Percentiles rank a stretch among this genome's conserved stretches.
These are phyloP conservation scores for Fusarium buxicola DNA, from an alignment of 2,329 filamentous ascomycete species.

Conservation along the genomic window DNA sequence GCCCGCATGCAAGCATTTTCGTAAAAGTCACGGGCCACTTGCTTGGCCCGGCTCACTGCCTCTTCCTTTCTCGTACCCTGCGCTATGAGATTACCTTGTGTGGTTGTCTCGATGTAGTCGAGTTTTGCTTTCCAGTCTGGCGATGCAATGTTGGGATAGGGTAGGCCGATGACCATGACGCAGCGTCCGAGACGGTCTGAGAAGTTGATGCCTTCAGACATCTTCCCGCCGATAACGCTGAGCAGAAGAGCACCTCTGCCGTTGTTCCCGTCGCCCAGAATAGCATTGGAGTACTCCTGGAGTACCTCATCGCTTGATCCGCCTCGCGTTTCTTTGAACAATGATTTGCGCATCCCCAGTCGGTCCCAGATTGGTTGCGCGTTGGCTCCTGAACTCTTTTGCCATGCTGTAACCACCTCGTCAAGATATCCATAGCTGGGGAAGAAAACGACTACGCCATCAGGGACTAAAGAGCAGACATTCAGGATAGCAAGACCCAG, in stretches of 20 bases:
- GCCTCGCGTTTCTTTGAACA: slow-evolving; percentile 70
- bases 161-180: slow-evolving; percentile 90
- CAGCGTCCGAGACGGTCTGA: slow-evolving; percentile 89
- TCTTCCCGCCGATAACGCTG: slow-evolving; percentile 91
- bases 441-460: slow-evolving; percentile 95
- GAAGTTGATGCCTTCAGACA: slow-evolving; percentile 99
- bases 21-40: slow-evolving; percentile 81
- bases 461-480: slow-evolving; percentile 79
- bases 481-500: slow-evolving; percentile 80
- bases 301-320: slow-evolving; percentile 76
- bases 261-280: slow-evolving; percentile 60
- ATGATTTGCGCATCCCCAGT: slow-evolving; percentile 67
- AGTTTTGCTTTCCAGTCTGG: slow-evolving; percentile 95
- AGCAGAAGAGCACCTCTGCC: slow-evolving; percentile 80
- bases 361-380: slow-evolving; percentile 67
- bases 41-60: slow-evolving; percentile 56
- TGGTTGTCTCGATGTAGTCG: slow-evolving; percentile 80
- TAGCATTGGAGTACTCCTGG: slow-evolving; percentile 75
- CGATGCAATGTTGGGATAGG: slow-evolving; percentile 90
- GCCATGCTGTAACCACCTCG: slow-evolving; percentile 75
- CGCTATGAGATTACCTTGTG: slow-evolving; percentile 51
- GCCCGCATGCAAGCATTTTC: slow-evolving; percentile 97
- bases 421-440: slow-evolving; percentile 94
- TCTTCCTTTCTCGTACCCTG: slow-evolving; percentile 41
- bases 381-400: slow-evolving; percentile 48